phyloP scores from a whole-genome alignment of 2,329 filamentous ascomycete species.

The Saccharata proteae region DNA sequence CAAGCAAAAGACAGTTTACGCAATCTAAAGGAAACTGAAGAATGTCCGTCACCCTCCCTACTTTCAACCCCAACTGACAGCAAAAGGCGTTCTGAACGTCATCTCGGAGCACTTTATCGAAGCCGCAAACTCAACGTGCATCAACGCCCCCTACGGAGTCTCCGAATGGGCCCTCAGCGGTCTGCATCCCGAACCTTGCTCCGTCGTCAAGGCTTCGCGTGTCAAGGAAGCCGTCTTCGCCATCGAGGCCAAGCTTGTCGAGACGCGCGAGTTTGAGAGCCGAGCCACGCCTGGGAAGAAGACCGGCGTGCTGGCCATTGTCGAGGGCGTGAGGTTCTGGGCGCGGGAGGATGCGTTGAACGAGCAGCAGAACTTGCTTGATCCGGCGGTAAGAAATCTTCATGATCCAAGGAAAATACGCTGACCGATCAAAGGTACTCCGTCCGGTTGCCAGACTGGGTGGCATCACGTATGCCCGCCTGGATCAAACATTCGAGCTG shows the following conservation, averaged over 20 bases:
- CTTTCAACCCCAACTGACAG: background rate
- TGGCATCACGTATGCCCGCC: conserved; percentile 71
- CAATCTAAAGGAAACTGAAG: conserved; percentile 58
- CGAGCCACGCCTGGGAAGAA: conserved; percentile 57
- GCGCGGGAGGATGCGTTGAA: conserved; percentile 79
- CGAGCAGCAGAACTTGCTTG: conserved; percentile 59
- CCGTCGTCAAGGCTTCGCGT: conserved; percentile 55
- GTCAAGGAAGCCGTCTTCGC: conserved; percentile 75
- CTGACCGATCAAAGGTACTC: conserved; percentile 40
- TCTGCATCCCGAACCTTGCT: conserved; percentile 55
- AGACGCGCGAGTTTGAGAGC: conserved; percentile 66
- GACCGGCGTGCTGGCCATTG: conserved; percentile 59
- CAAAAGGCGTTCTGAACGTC: conserved; percentile 58
- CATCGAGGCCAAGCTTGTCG: conserved; percentile 69
- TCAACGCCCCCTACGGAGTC: conserved; percentile 65
- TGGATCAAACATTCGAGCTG: conserved; percentile 60
- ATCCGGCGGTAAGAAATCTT: conserved; percentile 46
- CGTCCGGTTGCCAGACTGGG: conserved; percentile 68
- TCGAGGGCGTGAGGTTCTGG: conserved; percentile 84
- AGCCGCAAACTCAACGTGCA: conserved; percentile 69
- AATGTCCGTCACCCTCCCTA: conserved; percentile 44
- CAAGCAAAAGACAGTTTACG: conserved; percentile 65
- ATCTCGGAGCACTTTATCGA: conserved; percentile 76
- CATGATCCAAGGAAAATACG: conserved; percentile 9
- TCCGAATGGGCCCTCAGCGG: conserved; percentile 74